Conservation (phyloP, 257 asterid species). For the Coffea eugenioides region DNA sequence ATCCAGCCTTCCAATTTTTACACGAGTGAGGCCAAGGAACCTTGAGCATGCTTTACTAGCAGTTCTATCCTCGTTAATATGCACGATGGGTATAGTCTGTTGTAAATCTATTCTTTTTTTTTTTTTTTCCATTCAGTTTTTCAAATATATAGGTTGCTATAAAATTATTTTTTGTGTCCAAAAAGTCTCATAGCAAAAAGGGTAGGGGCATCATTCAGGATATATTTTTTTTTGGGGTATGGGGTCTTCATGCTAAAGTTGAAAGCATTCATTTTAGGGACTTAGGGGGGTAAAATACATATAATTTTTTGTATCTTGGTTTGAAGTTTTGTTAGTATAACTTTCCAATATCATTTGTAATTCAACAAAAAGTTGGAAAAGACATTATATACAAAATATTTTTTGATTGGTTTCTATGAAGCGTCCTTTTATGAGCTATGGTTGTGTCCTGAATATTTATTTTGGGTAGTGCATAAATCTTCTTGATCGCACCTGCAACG, state of each 20-base stretch:
- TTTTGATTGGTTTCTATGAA: conserved; percentile 11
- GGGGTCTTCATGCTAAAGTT: background rate
- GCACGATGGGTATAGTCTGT: conserved; percentile 16
- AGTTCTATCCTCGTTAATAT: conserved; percentile 15
- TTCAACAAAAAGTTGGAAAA: conserved; percentile 5
- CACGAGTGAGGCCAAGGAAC: conserved; percentile 53
- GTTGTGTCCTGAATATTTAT: too few species aligned
- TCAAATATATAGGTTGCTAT: conserved; percentile 28
- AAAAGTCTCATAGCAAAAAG: conserved; percentile 15
- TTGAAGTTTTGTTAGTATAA: conserved; percentile 13
- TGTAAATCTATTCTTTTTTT: conserved; percentile 53
- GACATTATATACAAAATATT: conserved; percentile 5
- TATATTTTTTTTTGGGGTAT: background rate
- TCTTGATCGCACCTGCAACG: too few species aligned
- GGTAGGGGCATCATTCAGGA: conserved; percentile 1
- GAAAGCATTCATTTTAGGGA: conserved; percentile 19
- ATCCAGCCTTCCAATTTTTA: conserved; percentile 86
- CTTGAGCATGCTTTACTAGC: conserved; percentile 15
- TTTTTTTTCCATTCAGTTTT: conserved; percentile 7
- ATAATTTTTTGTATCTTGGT: conserved; percentile 6
- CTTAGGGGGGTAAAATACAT: conserved; percentile 12
- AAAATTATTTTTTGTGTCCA: conserved; percentile 19
- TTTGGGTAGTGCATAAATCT: too few species aligned
- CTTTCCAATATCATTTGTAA: conserved; percentile 15
- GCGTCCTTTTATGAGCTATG: background rate